phyloP scores from a whole-genome alignment of 345 rosid species.

The Geranium rotundifolium region DNA sequence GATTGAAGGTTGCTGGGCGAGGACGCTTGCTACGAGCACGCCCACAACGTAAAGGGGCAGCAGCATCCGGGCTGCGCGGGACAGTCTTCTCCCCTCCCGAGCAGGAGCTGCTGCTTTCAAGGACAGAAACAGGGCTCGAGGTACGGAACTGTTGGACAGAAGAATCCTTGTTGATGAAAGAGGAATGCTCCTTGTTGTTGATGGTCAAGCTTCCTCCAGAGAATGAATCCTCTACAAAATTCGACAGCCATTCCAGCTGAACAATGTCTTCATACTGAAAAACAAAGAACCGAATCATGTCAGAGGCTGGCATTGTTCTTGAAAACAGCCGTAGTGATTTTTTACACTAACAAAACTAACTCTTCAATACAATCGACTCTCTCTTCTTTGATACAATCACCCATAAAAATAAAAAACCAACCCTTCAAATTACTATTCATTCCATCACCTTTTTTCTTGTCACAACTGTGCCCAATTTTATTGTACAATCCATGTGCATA shows the following conservation, averaged over 20 bases:
- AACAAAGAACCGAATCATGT: background rate
- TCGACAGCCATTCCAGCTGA: constrained; percentile 70
- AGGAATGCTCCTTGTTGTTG: constrained; percentile 29
- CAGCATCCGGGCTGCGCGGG: constrained; percentile 29
- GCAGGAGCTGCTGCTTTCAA: constrained; percentile 84
- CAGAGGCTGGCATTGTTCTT: background rate
- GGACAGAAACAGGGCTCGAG: constrained; percentile 81
- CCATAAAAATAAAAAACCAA: too few relatives aligned
- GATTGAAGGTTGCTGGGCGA: constrained; percentile 57
- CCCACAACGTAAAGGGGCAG: constrained; percentile 40
- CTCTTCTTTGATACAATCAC: too few relatives aligned
- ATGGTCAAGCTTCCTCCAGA: constrained; percentile 65
- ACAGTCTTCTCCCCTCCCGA: constrained; percentile 42
- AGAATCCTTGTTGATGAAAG: constrained; percentile 21
- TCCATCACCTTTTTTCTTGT: too few relatives aligned
- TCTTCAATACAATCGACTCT: too few relatives aligned
- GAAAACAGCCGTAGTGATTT: too few relatives aligned
- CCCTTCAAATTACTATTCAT: too few relatives aligned
- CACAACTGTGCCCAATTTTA: too few relatives aligned
- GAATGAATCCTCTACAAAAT: constrained; percentile 66
- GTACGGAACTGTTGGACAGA: constrained; percentile 43
- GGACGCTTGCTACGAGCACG: constrained; percentile 94
- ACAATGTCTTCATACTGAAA: constrained; percentile 88
- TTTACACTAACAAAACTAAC: too few relatives aligned
- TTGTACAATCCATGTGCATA: too few relatives aligned